Conservation (phyloP, 2,329 filamentous ascomycete species). For the Leptographium galeiforme region DNA sequence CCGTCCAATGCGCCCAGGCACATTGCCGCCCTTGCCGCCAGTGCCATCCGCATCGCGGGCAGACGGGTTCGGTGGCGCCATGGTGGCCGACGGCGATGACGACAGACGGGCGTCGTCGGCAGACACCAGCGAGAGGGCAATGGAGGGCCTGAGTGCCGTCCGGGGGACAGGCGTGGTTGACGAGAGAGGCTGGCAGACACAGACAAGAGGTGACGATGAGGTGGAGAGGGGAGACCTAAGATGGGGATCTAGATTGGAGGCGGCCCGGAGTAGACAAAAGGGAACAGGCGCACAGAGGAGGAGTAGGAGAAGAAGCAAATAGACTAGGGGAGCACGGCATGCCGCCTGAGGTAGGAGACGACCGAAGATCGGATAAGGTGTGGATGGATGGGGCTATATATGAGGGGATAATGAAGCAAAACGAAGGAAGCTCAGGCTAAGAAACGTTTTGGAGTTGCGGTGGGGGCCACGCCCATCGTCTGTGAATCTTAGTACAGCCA, state of each 20-base stretch:
- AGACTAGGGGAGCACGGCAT: background rate
- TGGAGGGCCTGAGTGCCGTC: background rate
- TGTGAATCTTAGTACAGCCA: background rate
- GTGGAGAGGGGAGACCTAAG: background rate
- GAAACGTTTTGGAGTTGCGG: background rate
- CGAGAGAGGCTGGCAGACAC: background rate
- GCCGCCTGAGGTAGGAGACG: background rate
- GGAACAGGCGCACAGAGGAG: background rate
- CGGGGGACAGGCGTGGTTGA: background rate
- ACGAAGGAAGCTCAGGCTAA: background rate
- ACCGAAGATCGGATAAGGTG: background rate
- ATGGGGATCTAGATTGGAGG: background rate
- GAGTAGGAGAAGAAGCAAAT: background rate
- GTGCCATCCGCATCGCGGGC: slow-evolving; percentile 6
- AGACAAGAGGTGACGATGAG: background rate
- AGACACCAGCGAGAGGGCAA: background rate
- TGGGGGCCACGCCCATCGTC: background rate
- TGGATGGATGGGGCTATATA: slow-evolving; percentile 2
- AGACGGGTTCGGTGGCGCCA: slow-evolving; percentile 8
- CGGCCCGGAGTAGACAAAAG: background rate
- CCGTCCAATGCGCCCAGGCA: slow-evolving; percentile 28
- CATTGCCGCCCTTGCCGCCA: slow-evolving; percentile 5
- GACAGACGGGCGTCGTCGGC: background rate
- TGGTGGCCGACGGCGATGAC: background rate
- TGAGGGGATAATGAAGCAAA: background rate